A percentile compares a stretch with the other conserved stretches of the same genome.
phyloP scores from a whole-genome alignment of 768 basidiomycete genomes.

The Rickenella mellea region DNA sequence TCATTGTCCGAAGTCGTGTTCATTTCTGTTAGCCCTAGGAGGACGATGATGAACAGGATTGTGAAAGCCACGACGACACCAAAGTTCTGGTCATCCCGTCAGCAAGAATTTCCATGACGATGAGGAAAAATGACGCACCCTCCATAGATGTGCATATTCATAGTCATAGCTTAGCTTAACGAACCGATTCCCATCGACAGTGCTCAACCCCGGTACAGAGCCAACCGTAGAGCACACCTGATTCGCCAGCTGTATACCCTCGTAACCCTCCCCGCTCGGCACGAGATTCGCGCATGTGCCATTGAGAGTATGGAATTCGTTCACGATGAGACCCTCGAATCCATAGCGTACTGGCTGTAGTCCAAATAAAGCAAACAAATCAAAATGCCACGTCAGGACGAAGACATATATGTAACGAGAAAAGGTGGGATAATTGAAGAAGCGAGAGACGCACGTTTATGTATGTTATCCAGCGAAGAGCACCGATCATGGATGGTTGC shows the following conservation, averaged over 20 bases:
- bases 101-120: slow-evolving; percentile 16
- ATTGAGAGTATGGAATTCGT: slow-evolving; percentile 70
- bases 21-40: slow-evolving; percentile 52
- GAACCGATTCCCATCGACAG: slow-evolving; percentile 55
- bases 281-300: slow-evolving; percentile 52
- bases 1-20: slow-evolving; percentile 27
- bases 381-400: slow-evolving; percentile 4
- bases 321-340: slow-evolving; percentile 68
- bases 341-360: slow-evolving; percentile 55
- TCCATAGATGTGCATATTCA: slow-evolving; percentile 38
- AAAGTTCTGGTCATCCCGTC: slow-evolving; percentile 32
- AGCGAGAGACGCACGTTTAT: slow-evolving; percentile 37
- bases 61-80: slow-evolving; percentile 66
- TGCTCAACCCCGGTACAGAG: slow-evolving; percentile 44
- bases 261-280: slow-evolving; percentile 56
- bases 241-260: slow-evolving; percentile 42
- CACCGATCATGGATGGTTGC: slow-evolving; percentile 54
- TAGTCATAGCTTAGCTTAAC: slow-evolving; percentile 33
- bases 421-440: slow-evolving; percentile 13
- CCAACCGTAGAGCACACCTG: slow-evolving; percentile 75
- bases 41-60: slow-evolving; percentile 41
- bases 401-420: not conserved
- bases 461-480: slow-evolving; percentile 57
- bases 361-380: slow-evolving; percentile 24
- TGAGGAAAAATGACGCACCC: slow-evolving; percentile 17